Evolutionary conservation across 139 green algal genomes (phyloP).

Genomic region (Tetratostichococcus sp.): DNA sequence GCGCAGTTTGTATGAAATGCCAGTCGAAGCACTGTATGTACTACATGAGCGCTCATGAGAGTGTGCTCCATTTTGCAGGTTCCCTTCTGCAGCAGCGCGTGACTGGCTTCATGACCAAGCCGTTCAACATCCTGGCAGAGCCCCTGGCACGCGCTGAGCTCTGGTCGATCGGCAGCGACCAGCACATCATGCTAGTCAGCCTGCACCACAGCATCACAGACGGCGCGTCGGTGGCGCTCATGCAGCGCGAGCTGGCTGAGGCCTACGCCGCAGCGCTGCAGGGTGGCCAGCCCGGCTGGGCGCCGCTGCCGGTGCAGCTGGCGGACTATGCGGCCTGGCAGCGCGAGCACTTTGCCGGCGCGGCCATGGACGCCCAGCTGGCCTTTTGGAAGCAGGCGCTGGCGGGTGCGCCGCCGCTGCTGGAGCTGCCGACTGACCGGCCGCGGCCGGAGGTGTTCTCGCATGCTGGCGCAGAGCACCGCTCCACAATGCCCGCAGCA

Average conservation of each 20-base stretch:
- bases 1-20: too few species aligned
- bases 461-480: too few species aligned
- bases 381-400: too few species aligned
- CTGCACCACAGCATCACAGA: constrained; percentile 10
- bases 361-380: too few species aligned
- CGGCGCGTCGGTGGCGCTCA: background rate
- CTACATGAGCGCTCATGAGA: background rate
- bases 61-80: too few species aligned
- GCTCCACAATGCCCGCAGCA: too few species aligned
- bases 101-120: background rate
- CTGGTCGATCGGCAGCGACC: background rate
- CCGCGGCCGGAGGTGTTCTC: too few species aligned
- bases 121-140: background rate
- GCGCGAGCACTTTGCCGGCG: background rate
- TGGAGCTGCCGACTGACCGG: too few species aligned
- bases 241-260: background rate
- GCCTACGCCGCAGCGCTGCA: background rate
- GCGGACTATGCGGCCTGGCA: constrained; percentile 8
- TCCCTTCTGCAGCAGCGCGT: too few species aligned
- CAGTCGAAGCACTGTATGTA: too few species aligned
- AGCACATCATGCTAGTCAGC: background rate
- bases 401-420: too few species aligned
- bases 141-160: background rate
- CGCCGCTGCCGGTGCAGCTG: background rate
- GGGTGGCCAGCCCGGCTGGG: background rate